Evolutionary conservation across 139 green algal genomes (phyloP).

Genomic region (Chara braunii): DNA sequence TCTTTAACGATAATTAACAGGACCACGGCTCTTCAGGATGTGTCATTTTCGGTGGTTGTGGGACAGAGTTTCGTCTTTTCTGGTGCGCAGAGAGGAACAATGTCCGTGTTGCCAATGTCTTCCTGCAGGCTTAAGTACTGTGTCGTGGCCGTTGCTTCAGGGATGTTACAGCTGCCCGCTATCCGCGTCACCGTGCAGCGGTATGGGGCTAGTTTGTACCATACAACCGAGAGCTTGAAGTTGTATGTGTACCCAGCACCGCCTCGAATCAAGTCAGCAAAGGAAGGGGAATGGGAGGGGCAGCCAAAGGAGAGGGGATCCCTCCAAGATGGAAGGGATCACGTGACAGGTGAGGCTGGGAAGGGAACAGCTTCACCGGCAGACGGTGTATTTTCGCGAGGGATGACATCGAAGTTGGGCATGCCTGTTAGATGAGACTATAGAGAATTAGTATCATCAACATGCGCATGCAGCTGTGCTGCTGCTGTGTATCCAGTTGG

Average conservation of each 20-base stretch:
- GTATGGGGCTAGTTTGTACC: constrained; percentile 8
- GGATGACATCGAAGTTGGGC: too few species aligned
- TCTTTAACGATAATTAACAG: constrained; percentile 11
- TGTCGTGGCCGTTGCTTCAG: constrained; percentile 18
- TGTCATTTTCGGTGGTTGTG: constrained; percentile 20
- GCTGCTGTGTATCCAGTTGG: too few species aligned
- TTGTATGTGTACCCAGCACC: constrained; percentile 34
- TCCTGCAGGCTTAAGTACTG: not conserved
- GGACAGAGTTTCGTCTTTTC: constrained; percentile 20
- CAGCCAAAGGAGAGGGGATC: too few species aligned
- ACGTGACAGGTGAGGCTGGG: too few species aligned
- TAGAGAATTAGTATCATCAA: too few species aligned
- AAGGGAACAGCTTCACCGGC: too few species aligned
- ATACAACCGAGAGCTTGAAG: not conserved
- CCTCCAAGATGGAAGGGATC: too few species aligned
- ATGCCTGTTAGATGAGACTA: too few species aligned
- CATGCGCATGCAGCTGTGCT: too few species aligned
- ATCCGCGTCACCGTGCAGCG: constrained; percentile 1
- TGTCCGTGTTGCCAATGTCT: constrained; percentile 11
- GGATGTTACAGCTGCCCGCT: constrained; percentile 19
- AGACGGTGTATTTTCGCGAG: too few species aligned
- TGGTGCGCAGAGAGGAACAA: constrained; percentile 5
- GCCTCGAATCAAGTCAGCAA: too few species aligned
- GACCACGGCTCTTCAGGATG: constrained; percentile 15
- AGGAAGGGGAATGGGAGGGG: too few species aligned